Evolutionary conservation across 768 basidiomycete species (phyloP), one percentile per base, ranked within the genome.

Genomic region (Favolaschia claudopus): DNA sequence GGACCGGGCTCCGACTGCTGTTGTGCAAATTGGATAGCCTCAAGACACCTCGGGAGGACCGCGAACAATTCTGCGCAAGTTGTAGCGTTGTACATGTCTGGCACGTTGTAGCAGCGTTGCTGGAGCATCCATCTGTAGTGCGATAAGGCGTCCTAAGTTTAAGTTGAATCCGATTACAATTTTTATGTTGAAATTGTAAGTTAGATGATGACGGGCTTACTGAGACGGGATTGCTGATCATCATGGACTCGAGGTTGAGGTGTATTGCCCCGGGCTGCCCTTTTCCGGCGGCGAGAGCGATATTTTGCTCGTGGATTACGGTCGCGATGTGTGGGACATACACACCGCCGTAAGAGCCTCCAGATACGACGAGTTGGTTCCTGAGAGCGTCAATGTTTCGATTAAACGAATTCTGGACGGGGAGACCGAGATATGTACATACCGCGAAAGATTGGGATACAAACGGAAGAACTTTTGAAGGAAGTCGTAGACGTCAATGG

Each of bases 261-360:
- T 62, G 69, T 8, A 59, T 47, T 9, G 67, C 64, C 19, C 65
- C 68, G n/a, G 62, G 58, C 5, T 47, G 49, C 4, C 67, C 67
- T 7, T 49, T 54, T 6, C 69, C 66, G 3, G 25, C 40, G 1
- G 58, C 67, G 20, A 74, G 28, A 14, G 65, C 67, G 12, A 60
- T 58, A 59, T 77, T 77, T 29, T 71, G 65, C 58, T 68, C 67
- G 52, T 75, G 69, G 17, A 77, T 74, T 13, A 74, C 75, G 15
- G 72, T 71, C 1, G 73, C 75, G 33, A 77, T 77, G 48, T 75
- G 64, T 4, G 76, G 73, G 8, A 74, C 60, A 46, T 76, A 77
- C 6, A 70, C 62, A 0, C 76, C 75, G 36, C 76, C 76, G 56
- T 76, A 77, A 4, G 74, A 74, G 7, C 76, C 76, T 9, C 72